These are phyloP conservation scores for Fusarium sp. DNA, from an alignment of 2,329 filamentous ascomycete genomes.

Conservation along the genomic window DNA sequence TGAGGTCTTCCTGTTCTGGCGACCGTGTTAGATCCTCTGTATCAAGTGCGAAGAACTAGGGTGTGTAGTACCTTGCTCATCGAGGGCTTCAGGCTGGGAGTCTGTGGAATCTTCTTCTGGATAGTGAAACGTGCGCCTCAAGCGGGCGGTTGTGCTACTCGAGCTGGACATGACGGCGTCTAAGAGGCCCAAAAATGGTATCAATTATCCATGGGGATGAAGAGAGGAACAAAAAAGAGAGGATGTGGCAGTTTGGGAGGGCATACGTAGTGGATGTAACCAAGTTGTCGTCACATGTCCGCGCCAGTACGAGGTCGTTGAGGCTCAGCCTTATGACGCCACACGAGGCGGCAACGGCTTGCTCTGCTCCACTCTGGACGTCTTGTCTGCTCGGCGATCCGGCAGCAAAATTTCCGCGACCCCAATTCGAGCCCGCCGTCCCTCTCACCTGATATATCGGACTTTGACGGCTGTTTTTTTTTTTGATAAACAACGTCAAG, in stretches of 20 bases:
- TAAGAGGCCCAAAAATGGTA: background rate
- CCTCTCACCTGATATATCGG: conserved; percentile 43
- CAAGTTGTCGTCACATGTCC: conserved; percentile 42
- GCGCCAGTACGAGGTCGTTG: conserved; percentile 24
- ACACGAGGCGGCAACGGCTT: conserved; percentile 29
- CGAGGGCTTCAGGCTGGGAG: conserved; percentile 73
- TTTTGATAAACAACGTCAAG: conserved; percentile 10
- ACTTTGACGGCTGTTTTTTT: background rate
- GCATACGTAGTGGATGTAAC: conserved; percentile 16
- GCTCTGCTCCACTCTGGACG: conserved; percentile 26
- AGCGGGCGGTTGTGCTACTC: conserved; percentile 65
- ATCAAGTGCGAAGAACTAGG: background rate
- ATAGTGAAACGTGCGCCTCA: conserved; percentile 85
- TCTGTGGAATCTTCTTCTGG: conserved; percentile 71
- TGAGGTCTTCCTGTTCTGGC: conserved; percentile 76
- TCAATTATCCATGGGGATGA: background rate
- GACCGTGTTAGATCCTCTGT: background rate
- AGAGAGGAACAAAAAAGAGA: background rate
- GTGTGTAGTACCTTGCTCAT: conserved; percentile 76
- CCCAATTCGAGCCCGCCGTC: conserved; percentile 13
- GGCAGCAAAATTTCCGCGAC: conserved; percentile 50
- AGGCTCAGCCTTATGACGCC: conserved; percentile 51
- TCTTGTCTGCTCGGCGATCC: conserved; percentile 27
- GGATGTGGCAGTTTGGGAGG: background rate
- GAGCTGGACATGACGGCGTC: conserved; percentile 43